Conservation (phyloP, 2,329 filamentous ascomycete genomes). For the Didymella sp. region DNA sequence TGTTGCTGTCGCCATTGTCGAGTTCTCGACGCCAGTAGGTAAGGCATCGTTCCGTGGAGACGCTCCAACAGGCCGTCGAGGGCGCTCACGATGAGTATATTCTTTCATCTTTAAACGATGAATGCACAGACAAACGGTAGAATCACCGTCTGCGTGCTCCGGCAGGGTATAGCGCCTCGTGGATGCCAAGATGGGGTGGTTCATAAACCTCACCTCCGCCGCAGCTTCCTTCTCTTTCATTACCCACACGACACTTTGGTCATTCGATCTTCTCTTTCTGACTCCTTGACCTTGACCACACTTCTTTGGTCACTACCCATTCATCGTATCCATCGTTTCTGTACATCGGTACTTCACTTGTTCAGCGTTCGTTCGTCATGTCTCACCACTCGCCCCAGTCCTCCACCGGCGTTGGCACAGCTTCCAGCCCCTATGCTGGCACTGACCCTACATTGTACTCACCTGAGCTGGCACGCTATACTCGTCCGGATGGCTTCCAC, state of each 20-base stretch:
- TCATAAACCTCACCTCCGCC: slow-evolving; percentile 19
- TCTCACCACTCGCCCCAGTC: slow-evolving; percentile 37
- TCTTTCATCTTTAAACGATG: slow-evolving; percentile 9
- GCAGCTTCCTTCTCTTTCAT: slow-evolving; percentile 27
- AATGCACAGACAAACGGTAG: slow-evolving; percentile 17
- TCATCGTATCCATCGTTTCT: slow-evolving; percentile 30
- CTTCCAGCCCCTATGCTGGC: slow-evolving; percentile 37
- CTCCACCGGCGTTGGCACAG: slow-evolving; percentile 28
- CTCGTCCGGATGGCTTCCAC: slow-evolving; percentile 7
- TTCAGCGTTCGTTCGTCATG: slow-evolving; percentile 33
- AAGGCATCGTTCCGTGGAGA: slow-evolving; percentile 1
- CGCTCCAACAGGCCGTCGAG: neutral
- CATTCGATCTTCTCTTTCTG: slow-evolving; percentile 24
- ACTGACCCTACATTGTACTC: slow-evolving; percentile 42
- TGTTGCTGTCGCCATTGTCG: slow-evolving; percentile 3
- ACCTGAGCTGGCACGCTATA: slow-evolving; percentile 32
- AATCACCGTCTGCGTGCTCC: slow-evolving; percentile 9
- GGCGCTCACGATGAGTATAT: slow-evolving; percentile 8
- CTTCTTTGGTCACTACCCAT: slow-evolving; percentile 19
- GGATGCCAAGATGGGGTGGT: slow-evolving; percentile 4
- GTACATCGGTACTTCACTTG: slow-evolving; percentile 28
- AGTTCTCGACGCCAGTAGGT: slow-evolving; percentile 10
- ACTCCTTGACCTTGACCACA: slow-evolving; percentile 28
- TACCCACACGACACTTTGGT: slow-evolving; percentile 15
- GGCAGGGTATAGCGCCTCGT: slow-evolving; percentile 12